Conservation (phyloP, 2,329 filamentous ascomycete genomes). For the Uncinocarpus reesii region DNA sequence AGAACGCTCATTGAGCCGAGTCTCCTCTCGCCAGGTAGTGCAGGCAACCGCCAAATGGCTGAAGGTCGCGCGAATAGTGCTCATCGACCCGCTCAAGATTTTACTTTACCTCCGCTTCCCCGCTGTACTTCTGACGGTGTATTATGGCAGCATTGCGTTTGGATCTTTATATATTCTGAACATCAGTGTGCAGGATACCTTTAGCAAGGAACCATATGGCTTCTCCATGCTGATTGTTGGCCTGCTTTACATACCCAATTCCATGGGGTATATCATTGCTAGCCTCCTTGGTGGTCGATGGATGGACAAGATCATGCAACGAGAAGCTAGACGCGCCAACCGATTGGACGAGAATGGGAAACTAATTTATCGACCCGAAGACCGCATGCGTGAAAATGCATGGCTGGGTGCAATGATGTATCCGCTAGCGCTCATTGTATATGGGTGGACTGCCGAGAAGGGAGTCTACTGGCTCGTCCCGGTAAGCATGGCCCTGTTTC, state of each 20-base stretch:
- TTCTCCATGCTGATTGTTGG: slow-evolving; percentile 61
- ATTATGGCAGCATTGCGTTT: slow-evolving; percentile 65
- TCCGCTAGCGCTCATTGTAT: slow-evolving; percentile 60
- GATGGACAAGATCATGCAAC: slow-evolving; percentile 72
- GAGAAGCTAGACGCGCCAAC: slow-evolving; percentile 59
- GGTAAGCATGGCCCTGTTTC: slow-evolving; percentile 32
- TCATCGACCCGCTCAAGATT: slow-evolving; percentile 63
- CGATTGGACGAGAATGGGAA: slow-evolving; percentile 58
- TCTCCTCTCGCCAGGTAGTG: slow-evolving; percentile 54
- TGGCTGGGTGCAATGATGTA: slow-evolving; percentile 64
- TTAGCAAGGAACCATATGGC: slow-evolving; percentile 56
- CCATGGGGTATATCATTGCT: slow-evolving; percentile 59
- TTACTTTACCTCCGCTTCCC: slow-evolving; percentile 64
- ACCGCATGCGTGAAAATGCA: slow-evolving; percentile 72
- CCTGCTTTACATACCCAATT: slow-evolving; percentile 65
- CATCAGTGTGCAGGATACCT: slow-evolving; percentile 62
- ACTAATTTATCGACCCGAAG: slow-evolving; percentile 62
- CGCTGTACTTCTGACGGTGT: slow-evolving; percentile 61
- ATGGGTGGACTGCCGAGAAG: slow-evolving; percentile 62
- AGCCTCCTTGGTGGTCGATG: slow-evolving; percentile 62
- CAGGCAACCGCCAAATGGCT: slow-evolving; percentile 47
- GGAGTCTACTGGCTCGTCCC: slow-evolving; percentile 54
- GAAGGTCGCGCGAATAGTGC: slow-evolving; percentile 46
- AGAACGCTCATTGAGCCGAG: slow-evolving; percentile 37
- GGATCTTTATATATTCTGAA: slow-evolving; percentile 67